A percentile compares a stretch with the other conserved stretches of the same genome.
Conservation (phyloP, 2,329 filamentous ascomycete species). For the Emmonsiellopsis sp. region DNA sequence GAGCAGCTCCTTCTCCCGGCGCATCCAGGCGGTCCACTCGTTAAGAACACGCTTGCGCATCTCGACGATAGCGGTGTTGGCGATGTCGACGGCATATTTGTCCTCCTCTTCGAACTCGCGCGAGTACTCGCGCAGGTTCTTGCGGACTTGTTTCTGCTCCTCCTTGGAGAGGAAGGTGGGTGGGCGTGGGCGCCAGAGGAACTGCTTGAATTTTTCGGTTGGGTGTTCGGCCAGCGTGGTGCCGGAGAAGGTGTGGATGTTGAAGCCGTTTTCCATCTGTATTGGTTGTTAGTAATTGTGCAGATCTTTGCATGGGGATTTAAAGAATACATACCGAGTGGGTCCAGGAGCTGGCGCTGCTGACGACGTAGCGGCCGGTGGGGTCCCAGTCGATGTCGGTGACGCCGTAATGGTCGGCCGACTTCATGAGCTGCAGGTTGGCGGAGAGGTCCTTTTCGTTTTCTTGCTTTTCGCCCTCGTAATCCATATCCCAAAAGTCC, state of each 20-base stretch:
- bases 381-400: slow-evolving; percentile 98
- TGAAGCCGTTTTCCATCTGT: slow-evolving; percentile 98
- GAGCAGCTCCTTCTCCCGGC: slow-evolving; percentile 61
- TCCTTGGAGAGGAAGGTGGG: slow-evolving; percentile 87
- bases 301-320: background rate
- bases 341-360: slow-evolving; percentile 91
- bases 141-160: slow-evolving; percentile 94
- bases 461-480: slow-evolving; percentile 92
- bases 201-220: slow-evolving; percentile 96
- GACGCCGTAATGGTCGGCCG: slow-evolving; percentile 89
- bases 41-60: slow-evolving; percentile 69
- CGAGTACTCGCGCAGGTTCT: slow-evolving; percentile 95
- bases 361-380: slow-evolving; percentile 86
- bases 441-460: slow-evolving; percentile 88
- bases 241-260: slow-evolving; percentile 94
- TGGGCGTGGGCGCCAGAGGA: slow-evolving; percentile 86
- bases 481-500: slow-evolving; percentile 96
- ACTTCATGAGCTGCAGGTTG: slow-evolving; percentile 91
- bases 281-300: slow-evolving; percentile 8
- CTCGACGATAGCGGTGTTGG: slow-evolving; percentile 89
- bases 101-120: slow-evolving; percentile 93
- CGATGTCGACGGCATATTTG: slow-evolving; percentile 82
- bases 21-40: slow-evolving; percentile 84
- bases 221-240: slow-evolving; percentile 80
- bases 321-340: slow-evolving; percentile 60